phyloP scores from a whole-genome alignment of 768 basidiomycete species.

The Omphalotus guepiniiformis region DNA sequence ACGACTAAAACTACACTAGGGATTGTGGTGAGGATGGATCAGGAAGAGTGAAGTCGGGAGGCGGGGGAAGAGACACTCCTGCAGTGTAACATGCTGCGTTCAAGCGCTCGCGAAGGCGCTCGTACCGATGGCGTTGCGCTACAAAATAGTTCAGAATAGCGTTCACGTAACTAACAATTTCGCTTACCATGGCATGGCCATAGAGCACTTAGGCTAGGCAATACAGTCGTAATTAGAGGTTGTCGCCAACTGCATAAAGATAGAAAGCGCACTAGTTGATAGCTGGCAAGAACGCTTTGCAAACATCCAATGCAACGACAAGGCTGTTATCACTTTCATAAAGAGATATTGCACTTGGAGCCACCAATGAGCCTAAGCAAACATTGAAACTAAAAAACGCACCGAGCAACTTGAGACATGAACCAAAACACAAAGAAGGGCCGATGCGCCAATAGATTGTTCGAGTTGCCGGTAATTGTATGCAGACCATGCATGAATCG shows the following conservation, averaged over 20 bases:
- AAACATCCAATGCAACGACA: constrained; percentile 57
- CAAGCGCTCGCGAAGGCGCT: constrained; percentile 42
- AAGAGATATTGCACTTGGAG: constrained; percentile 45
- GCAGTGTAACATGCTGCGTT: constrained; percentile 41
- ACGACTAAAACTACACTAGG: background rate
- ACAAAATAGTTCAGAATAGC: background rate
- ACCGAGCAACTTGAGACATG: constrained; percentile 66
- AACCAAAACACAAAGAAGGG: constrained; percentile 77
- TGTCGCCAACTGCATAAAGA: constrained; percentile 4
- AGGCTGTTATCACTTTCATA: constrained; percentile 60
- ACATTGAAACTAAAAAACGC: constrained; percentile 12
- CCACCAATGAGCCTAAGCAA: constrained; percentile 6
- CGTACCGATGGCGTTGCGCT: constrained; percentile 53
- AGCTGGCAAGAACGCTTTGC: constrained; percentile 54
- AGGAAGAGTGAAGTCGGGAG: constrained; percentile 30
- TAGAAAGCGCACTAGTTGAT: constrained; percentile 45
- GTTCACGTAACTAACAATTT: too few relatives aligned
- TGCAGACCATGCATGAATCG: constrained; percentile 57
- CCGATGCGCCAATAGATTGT: constrained; percentile 46
- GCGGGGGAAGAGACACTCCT: constrained; percentile 41
- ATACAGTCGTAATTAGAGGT: constrained; percentile 12
- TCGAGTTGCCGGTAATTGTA: constrained; percentile 53
- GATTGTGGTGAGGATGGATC: background rate
- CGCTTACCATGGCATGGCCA: constrained; percentile 66
- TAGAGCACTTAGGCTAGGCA: constrained; percentile 41